Evolutionary conservation across 2,329 filamentous ascomycete species (phyloP).

Genomic region (Colletotrichum brevisporum): DNA sequence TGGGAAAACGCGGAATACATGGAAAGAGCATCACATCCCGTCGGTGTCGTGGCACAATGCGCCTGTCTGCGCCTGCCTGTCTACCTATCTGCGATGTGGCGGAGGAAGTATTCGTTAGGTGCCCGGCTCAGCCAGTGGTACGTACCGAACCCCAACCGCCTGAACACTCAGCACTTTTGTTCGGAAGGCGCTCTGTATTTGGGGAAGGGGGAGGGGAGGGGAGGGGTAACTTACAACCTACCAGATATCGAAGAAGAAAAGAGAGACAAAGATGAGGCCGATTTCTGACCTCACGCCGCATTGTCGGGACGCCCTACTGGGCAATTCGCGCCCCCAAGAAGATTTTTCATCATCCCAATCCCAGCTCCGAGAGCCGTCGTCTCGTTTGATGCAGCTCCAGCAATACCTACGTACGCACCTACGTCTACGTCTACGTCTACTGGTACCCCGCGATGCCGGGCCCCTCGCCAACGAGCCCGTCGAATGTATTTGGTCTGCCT

Average conservation of each 20-base stretch:
- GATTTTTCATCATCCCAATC: not conserved
- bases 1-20: too few relatives aligned
- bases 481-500: not conserved
- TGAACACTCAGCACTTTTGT: conserved; percentile 3
- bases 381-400: too few relatives aligned
- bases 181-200: conserved; percentile 19
- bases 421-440: not conserved
- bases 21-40: too few relatives aligned
- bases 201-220: not conserved
- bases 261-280: not conserved
- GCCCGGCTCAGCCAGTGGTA: not conserved
- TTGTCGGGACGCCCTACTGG: not conserved
- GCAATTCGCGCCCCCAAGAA: not conserved
- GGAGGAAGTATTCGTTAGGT: not conserved
- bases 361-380: not conserved
- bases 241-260: not conserved
- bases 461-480: not conserved
- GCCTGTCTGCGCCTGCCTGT: too few relatives aligned
- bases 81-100: too few relatives aligned
- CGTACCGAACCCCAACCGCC: conserved; percentile 7
- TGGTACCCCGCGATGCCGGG: not conserved
- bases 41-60: too few relatives aligned
- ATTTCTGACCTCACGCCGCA: conserved; percentile 6
- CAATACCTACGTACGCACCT: too few relatives aligned
- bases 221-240: not conserved